phyloP scores from a whole-genome alignment of 108 stramenopile species.

The Nitzschia putrida region DNA sequence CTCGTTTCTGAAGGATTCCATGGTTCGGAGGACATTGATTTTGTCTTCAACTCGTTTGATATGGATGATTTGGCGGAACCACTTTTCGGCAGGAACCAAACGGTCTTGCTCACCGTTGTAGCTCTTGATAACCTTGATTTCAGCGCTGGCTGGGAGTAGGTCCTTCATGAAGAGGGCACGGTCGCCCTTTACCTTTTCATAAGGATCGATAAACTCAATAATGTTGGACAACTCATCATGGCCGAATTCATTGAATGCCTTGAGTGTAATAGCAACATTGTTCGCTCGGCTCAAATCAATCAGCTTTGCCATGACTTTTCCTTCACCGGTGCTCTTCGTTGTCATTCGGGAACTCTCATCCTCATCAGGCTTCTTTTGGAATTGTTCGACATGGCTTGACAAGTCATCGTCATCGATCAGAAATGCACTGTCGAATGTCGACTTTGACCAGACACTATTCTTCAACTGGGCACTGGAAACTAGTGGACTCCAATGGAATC shows the following conservation, averaged over 20 bases:
- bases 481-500: conserved; percentile 83
- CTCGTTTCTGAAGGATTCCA: conserved; percentile 71
- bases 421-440: conserved; percentile 27
- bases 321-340: conserved; percentile 32
- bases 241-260: conserved; percentile 82
- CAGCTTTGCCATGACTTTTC: conserved; percentile 66
- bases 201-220: conserved; percentile 77
- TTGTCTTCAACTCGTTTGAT: conserved; percentile 79
- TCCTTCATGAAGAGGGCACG: conserved; percentile 76
- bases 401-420: conserved; percentile 56
- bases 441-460: conserved; percentile 63
- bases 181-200: conserved; percentile 69
- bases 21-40: conserved; percentile 73
- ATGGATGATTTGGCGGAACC: conserved; percentile 67
- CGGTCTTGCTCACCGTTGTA: conserved; percentile 66
- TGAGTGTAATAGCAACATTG: conserved; percentile 84
- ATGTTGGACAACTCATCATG: conserved; percentile 66
- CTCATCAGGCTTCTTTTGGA: conserved; percentile 65
- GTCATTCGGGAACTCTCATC: conserved; percentile 25
- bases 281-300: conserved; percentile 78
- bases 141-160: conserved; percentile 70
- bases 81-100: conserved; percentile 77
- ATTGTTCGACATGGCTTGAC: conserved; percentile 74
- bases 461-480: conserved; percentile 54
- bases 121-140: conserved; percentile 63